Evolutionary conservation across 2,329 filamentous ascomycete species (phyloP).

Genomic region (Corinectria fuckeliana): DNA sequence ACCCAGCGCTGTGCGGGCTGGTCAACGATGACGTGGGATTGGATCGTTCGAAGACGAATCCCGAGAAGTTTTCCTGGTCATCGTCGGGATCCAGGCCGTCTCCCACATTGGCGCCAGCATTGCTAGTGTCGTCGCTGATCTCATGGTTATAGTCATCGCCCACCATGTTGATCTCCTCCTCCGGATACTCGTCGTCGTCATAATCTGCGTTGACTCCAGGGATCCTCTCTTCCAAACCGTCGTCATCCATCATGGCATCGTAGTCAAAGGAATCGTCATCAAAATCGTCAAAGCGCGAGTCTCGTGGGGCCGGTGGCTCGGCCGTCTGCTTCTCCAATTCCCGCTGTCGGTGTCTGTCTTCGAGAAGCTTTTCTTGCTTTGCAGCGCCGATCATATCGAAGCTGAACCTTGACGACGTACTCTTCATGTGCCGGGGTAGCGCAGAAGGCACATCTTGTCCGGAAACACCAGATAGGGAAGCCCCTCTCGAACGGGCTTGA

Average conservation of each 20-base stretch:
- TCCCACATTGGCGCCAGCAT: constrained; percentile 28
- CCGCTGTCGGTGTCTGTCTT: constrained; percentile 74
- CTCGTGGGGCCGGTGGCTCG: constrained; percentile 47
- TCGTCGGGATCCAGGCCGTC: constrained; percentile 36
- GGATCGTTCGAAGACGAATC: constrained; percentile 64
- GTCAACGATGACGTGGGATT: constrained; percentile 57
- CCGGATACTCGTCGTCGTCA: constrained; percentile 49
- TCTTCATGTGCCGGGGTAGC: constrained; percentile 71
- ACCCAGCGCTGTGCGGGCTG: constrained; percentile 56
- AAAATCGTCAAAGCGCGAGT: constrained; percentile 66
- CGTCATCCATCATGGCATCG: constrained; percentile 70
- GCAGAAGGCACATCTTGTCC: constrained; percentile 54
- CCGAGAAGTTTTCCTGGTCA: constrained; percentile 64
- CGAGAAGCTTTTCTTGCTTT: constrained; percentile 70
- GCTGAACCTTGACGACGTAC: constrained; percentile 80
- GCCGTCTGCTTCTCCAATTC: constrained; percentile 65
- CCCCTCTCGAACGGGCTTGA: constrained; percentile 56
- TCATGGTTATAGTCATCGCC: no score
- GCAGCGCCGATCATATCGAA: constrained; percentile 80
- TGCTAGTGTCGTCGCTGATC: neutral
- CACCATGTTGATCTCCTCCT: constrained; percentile 39
- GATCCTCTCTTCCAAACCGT: constrained; percentile 71
- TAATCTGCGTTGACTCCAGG: constrained; percentile 61
- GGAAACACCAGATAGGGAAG: constrained; percentile 59
- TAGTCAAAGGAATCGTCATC: constrained; percentile 68